These are phyloP conservation scores for Phaffomyces thermotolerans DNA, from an alignment of 805 yeast species.

Conservation along the genomic window DNA sequence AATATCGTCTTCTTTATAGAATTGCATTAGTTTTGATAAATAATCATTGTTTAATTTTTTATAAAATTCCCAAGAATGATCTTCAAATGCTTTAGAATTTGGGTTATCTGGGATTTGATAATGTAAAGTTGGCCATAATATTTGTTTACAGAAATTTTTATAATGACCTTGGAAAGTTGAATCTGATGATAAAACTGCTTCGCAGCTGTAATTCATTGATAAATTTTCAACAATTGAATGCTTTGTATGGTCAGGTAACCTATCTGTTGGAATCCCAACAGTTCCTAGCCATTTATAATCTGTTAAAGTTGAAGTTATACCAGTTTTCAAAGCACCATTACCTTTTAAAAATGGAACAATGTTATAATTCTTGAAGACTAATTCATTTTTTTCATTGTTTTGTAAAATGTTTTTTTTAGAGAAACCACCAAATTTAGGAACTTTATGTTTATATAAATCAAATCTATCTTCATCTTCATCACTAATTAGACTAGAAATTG, in stretches of 20 bases:
- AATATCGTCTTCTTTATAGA: constrained; percentile 66
- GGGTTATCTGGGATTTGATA: constrained; percentile 96
- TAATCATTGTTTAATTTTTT: constrained; percentile 64
- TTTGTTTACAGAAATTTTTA: constrained; percentile 85
- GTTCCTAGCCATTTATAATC: constrained; percentile 80
- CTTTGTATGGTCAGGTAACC: constrained; percentile 51
- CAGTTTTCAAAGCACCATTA: constrained; percentile 84
- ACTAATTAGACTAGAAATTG: neutral
- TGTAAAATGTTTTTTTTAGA: constrained; percentile 49
- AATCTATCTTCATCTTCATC: constrained; percentile 22
- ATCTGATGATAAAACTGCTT: constrained; percentile 70
- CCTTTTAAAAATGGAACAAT: constrained; percentile 67
- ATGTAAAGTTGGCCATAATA: constrained; percentile 91
- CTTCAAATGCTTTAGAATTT: constrained; percentile 89
- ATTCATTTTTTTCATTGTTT: constrained; percentile 27
- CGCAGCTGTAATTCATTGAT: constrained; percentile 42
- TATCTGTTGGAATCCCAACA: constrained; percentile 85
- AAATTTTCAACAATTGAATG: constrained; percentile 44
- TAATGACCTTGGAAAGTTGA: constrained; percentile 84
- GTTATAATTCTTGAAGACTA: constrained; percentile 31
- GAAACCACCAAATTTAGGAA: constrained; percentile 62
- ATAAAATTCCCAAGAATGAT: constrained; percentile 88
- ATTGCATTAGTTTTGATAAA: constrained; percentile 66
- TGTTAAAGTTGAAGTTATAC: constrained; percentile 54
- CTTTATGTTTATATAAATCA: constrained; percentile 20